Evolutionary conservation across 2,329 filamentous ascomycete species (phyloP), one percentile per base, ranked within the genome.

Genomic region (Cladosporium halotolerans): DNA sequence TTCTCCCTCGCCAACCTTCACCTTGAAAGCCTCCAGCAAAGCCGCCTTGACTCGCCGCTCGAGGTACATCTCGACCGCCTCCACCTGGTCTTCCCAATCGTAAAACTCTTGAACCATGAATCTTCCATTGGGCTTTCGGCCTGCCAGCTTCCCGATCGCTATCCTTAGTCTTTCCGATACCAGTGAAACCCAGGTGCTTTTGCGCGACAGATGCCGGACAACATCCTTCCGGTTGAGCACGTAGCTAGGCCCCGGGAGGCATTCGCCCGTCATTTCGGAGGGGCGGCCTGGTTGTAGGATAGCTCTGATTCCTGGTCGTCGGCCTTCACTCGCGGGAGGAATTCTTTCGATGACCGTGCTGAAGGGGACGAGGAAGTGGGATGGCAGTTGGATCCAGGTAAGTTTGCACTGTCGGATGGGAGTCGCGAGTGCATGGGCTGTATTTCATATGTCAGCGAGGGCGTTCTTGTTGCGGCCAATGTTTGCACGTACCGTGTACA

Each of bases 291-390:
- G 45, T 9, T 45, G 33, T 8, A 54, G 13, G 16, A 9, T 14
- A 14, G 45, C 40, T 42, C 19, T 53, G 31, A 41, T 23, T 46
- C 34, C 38, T 19, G 18, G 43, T 18, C 13, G 16, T 32, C n/a
- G 47, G 18, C 0, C 67, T 63, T 0, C 78, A 9, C 74, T 69
- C 0, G 83, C 83, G 52, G 86, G 77, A 6, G 48, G 48, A 4
- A 16, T 4, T 9, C 9, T 23, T 13, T 43, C 31, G 1, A 70
- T 63, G 10, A 82, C 70, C 2, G 82, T 62, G 28, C 77, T 75
- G 55, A 89, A 83, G 32, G 79, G 73, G 52, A 86, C 79, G 4
- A 88, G 70, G 63, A 89, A 85, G 61, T 78, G 82, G 11, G 67
- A 68, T 1, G 86, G 86, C 6, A 88, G 67, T 1, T 63, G 62